Evolutionary conservation across 495 filamentous ascomycete genomes (phyloP).

Genomic region (Penicillium atrosanguineum): DNA sequence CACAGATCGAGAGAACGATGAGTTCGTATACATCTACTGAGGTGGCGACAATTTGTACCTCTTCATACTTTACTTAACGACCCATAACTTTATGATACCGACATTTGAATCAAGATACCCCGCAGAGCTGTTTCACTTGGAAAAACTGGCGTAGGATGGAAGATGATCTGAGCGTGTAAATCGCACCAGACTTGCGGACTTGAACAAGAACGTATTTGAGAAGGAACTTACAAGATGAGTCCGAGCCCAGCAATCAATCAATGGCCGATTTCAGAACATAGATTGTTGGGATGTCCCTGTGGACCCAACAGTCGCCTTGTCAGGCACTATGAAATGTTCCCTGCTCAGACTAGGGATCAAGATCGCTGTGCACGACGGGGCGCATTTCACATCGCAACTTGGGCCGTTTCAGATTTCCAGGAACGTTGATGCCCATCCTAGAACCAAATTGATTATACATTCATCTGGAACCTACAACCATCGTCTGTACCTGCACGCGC

Average conservation of each 20-base stretch:
- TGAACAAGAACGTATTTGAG: background rate
- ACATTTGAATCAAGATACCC: too few species aligned
- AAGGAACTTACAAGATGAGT: background rate
- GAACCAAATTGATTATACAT: background rate
- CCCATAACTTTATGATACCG: background rate
- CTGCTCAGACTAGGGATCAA: background rate
- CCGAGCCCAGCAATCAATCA: background rate
- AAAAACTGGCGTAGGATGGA: background rate
- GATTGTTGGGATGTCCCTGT: background rate
- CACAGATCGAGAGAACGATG: constrained; percentile 63
- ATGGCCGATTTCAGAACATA: background rate
- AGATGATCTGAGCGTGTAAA: background rate
- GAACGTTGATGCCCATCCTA: background rate
- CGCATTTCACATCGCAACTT: background rate
- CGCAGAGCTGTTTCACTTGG: background rate
- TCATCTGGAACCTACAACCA: background rate
- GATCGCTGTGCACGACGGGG: background rate
- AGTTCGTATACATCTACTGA: constrained; percentile 63
- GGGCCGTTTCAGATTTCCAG: background rate
- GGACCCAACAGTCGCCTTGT: background rate
- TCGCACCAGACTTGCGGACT: background rate
- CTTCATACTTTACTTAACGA: background rate
- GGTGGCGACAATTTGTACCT: too few species aligned
- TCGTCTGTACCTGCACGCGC: background rate
- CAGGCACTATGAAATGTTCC: background rate